Evolutionary conservation across 495 filamentous ascomycete species (phyloP).

Genomic region (Neurospora hispaniola): DNA sequence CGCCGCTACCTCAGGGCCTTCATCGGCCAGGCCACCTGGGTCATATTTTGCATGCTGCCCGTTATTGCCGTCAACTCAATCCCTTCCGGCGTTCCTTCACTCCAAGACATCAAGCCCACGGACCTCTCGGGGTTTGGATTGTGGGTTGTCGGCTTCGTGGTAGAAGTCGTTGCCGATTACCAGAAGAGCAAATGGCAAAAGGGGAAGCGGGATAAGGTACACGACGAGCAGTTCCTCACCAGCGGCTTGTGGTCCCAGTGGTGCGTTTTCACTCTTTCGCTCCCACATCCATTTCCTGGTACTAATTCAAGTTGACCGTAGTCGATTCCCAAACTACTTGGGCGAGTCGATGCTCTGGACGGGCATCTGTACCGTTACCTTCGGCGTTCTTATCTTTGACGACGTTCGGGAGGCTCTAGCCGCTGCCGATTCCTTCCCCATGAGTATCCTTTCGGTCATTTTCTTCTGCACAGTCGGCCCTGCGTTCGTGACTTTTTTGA

Average conservation of each 20-base stretch:
- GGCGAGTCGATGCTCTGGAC: slow-evolving; percentile 57
- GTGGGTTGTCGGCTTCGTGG: slow-evolving; percentile 44
- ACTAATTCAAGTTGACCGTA: slow-evolving; percentile 8
- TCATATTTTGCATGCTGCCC: slow-evolving; percentile 50
- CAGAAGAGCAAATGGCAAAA: slow-evolving; percentile 48
- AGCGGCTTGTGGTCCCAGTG: slow-evolving; percentile 45
- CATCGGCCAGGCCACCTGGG: slow-evolving; percentile 51
- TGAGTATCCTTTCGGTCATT: slow-evolving; percentile 33
- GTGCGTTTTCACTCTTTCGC: slow-evolving; percentile 7
- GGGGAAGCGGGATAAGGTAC: slow-evolving; percentile 46
- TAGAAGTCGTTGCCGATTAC: slow-evolving; percentile 48
- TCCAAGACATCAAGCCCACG: slow-evolving; percentile 26
- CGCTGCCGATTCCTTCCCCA: not conserved
- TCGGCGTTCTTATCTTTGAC: slow-evolving; percentile 35
- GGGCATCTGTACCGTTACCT: slow-evolving; percentile 39
- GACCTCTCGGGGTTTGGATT: slow-evolving; percentile 45
- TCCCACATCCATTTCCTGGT: not conserved
- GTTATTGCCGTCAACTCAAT: slow-evolving; percentile 48
- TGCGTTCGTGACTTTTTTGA: slow-evolving; percentile 48
- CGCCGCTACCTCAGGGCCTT: slow-evolving; percentile 45
- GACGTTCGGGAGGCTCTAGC: slow-evolving; percentile 39
- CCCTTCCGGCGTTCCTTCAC: slow-evolving; percentile 38
- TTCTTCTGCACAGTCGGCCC: slow-evolving; percentile 47
- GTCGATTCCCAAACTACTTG: slow-evolving; percentile 57
- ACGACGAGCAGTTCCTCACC: slow-evolving; percentile 52